Evolutionary conservation across 2,329 filamentous ascomycete species (phyloP).

Genomic region (Mycosphaerella sp.): DNA sequence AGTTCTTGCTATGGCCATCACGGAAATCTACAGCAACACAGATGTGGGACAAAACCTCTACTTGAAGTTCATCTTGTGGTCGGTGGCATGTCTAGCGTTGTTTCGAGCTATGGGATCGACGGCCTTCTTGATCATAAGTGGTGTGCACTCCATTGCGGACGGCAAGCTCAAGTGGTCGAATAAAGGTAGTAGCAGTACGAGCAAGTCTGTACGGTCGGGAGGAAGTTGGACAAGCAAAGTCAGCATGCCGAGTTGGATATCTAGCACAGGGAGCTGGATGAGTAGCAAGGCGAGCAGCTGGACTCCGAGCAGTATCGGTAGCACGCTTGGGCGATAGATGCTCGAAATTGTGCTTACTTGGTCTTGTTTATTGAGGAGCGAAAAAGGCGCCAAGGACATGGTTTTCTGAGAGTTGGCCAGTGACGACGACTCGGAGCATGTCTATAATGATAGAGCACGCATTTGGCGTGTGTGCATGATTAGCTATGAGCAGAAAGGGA

Average conservation of each 20-base stretch:
- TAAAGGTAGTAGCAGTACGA: slow-evolving; percentile 16
- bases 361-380: not conserved
- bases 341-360: not conserved
- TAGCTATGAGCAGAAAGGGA: too few species aligned
- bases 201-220: slow-evolving; percentile 20
- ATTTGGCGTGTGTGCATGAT: too few species aligned
- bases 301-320: slow-evolving; percentile 31
- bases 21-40: slow-evolving; percentile 70
- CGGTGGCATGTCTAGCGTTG: slow-evolving; percentile 75
- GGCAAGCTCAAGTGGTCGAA: slow-evolving; percentile 61
- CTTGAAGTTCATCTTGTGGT: slow-evolving; percentile 87
- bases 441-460: too few species aligned
- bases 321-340: slow-evolving; percentile 17
- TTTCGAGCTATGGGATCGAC: slow-evolving; percentile 81
- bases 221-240: slow-evolving; percentile 36
- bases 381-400: too few species aligned
- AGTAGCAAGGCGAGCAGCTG: slow-evolving; percentile 34
- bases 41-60: slow-evolving; percentile 80
- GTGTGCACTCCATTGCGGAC: slow-evolving; percentile 78
- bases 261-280: slow-evolving; percentile 34
- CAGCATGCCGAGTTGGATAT: slow-evolving; percentile 35
- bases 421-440: too few species aligned
- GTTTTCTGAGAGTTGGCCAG: too few species aligned
- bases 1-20: slow-evolving; percentile 86
- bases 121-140: slow-evolving; percentile 76